Conservation (phyloP, 2,329 filamentous ascomycete genomes). For the Huntiella abstrusa region DNA sequence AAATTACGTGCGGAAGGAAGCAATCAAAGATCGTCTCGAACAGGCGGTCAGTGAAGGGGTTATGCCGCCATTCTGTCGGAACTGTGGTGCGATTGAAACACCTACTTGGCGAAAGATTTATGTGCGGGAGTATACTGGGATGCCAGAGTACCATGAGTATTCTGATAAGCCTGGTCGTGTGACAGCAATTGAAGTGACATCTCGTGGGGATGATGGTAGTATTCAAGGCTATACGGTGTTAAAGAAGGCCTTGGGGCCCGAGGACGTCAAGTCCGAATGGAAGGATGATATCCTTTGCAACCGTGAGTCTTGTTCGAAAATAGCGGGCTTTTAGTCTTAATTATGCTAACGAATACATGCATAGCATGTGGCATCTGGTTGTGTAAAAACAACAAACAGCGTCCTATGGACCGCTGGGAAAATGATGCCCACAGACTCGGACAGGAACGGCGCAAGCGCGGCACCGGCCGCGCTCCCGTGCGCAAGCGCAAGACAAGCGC, state of each 20-base stretch:
- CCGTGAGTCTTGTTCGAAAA: conserved; percentile 32
- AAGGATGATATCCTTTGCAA: conserved; percentile 70
- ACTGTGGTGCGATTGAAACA: conserved; percentile 90
- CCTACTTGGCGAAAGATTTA: conserved; percentile 92
- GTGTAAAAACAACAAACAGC: conserved; percentile 67
- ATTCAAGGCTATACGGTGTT: conserved; percentile 52
- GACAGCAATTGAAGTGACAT: conserved; percentile 52
- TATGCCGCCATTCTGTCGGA: conserved; percentile 74
- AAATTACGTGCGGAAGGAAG: conserved; percentile 43
- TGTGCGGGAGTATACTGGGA: conserved; percentile 54
- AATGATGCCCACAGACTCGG: conserved; percentile 36
- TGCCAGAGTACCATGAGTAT: conserved; percentile 49
- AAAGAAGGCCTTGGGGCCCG: conserved; percentile 49
- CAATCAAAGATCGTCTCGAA: conserved; percentile 40
- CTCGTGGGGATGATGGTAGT: conserved; percentile 42
- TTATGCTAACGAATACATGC: conserved; percentile 16
- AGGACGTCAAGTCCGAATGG: conserved; percentile 49
- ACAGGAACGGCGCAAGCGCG: conserved; percentile 31
- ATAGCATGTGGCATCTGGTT: conserved; percentile 84
- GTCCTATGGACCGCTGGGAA: conserved; percentile 70
- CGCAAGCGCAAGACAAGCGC: conserved; percentile 29
- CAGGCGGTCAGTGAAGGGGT: conserved; percentile 56
- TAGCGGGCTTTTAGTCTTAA: conserved; percentile 11
- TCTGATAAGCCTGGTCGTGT: conserved; percentile 55
- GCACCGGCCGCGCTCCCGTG: conserved; percentile 22